These are phyloP conservation scores for Psidium guajava DNA, from an alignment of 345 rosid species.

Conservation along the genomic window DNA sequence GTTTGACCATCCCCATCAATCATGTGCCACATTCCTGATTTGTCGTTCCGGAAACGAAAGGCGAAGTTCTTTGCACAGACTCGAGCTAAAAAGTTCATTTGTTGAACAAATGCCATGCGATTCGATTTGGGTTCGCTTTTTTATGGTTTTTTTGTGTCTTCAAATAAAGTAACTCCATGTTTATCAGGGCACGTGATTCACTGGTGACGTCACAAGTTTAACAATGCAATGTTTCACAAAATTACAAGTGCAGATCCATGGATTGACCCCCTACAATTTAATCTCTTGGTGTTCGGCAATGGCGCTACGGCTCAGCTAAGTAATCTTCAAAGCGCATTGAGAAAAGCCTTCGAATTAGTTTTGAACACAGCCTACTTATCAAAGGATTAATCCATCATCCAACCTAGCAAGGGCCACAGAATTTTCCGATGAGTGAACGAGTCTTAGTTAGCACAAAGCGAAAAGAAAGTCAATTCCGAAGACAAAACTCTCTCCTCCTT, in stretches of 20 bases:
- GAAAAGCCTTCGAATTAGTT: background rate
- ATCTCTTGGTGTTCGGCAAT: background rate
- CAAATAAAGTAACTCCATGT: background rate
- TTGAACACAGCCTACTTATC: background rate
- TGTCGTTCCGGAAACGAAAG: background rate
- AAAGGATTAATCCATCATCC: background rate
- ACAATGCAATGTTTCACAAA: background rate
- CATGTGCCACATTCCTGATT: background rate
- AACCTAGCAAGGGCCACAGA: background rate
- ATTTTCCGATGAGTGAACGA: background rate
- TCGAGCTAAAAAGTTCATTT: background rate
- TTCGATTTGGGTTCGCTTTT: background rate
- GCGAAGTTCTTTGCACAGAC: background rate
- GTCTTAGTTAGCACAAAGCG: background rate
- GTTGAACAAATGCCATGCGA: background rate
- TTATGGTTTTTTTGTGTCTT: background rate
- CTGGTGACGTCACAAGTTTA: background rate
- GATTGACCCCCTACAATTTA: background rate
- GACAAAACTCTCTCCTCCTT: conserved; percentile 1
- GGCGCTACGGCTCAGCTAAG: background rate
- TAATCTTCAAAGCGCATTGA: background rate
- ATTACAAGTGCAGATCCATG: background rate
- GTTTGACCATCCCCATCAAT: background rate
- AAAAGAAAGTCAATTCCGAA: background rate
- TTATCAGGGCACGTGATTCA: background rate